Evolutionary conservation across 306 rosid species (phyloP), one percentile per base, ranked within the genome.

Genomic region (Malus domestica): DNA sequence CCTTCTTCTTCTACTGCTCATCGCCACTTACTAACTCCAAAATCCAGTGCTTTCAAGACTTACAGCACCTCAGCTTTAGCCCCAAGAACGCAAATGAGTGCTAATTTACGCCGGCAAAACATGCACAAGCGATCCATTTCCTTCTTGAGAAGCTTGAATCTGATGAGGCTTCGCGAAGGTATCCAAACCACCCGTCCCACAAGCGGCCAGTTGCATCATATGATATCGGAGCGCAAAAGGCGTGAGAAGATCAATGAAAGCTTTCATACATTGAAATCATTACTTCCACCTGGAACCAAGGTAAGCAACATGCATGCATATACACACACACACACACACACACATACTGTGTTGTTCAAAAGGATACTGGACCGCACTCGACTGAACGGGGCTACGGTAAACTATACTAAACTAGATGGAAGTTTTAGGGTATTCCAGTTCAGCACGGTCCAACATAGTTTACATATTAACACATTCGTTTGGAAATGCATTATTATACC

Each of bases 231-330:
- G 76, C 84, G 98, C 59, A 86, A 86, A 57, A 76, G 98, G 67
- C 92, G 98, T n/a, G 93, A 89, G 86, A 90, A 92, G 52, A 85
- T 95, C 60, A 95, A 90, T 42, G 91, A 90, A 62, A 92, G 90
- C 82, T 95, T 95, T 35, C 96, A 84, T 55, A 82, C 87, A 14
- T 89, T 95, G 81, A 77, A 89, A 83, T 58, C 96, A 14, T 73
- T 90, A 7, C 97, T 95, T 66, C 97, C 97, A 23, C 88, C 89
- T 0, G 96, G 89, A 85, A 92, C 97, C 22, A 95, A 95, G 96
- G 98, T 93, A 84, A 61, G 4, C 4, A 15, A 3, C 27, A 52
- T 12, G 7, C 55, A 49, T 49, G 15, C 15, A 54, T 52, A 40
- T 0, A 40, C 2, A 25, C 25, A 38, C 0, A 30, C 32, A 29